Evolutionary conservation across 139 green algal species (phyloP).

Genomic region (Chloropicon primus): DNA sequence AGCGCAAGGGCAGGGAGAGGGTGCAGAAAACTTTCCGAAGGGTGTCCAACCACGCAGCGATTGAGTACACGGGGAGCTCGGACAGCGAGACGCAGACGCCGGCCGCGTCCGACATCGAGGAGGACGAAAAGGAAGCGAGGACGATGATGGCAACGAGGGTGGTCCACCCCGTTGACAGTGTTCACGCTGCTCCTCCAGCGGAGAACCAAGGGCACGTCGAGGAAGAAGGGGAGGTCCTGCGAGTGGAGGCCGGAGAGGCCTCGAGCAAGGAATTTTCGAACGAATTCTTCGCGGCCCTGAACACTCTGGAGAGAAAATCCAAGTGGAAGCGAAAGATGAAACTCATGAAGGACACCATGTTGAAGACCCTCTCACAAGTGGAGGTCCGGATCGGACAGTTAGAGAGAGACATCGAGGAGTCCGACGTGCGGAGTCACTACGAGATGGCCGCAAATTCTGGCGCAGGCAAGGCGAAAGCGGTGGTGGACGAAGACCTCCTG

Average conservation of each 20-base stretch:
- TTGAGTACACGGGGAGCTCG: not conserved
- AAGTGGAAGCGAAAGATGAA: not conserved
- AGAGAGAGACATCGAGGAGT: not conserved
- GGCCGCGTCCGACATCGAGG: not conserved
- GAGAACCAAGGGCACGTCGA: not conserved
- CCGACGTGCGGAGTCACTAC: not conserved
- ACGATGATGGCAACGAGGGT: not conserved
- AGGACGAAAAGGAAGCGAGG: not conserved
- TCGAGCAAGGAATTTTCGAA: not conserved
- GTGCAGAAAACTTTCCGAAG: not conserved
- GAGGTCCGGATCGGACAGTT: not conserved
- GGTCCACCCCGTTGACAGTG: not conserved
- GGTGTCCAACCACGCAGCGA: not conserved
- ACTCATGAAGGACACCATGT: not conserved
- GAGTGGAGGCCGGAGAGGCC: not conserved
- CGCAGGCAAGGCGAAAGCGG: too few species aligned
- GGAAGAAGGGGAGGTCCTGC: not conserved
- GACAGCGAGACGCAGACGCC: not conserved
- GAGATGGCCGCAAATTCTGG: not conserved
- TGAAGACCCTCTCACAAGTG: not conserved
- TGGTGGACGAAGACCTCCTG: not conserved
- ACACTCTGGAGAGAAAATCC: not conserved
- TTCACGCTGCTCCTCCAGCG: too few species aligned
- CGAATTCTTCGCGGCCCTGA: not conserved
- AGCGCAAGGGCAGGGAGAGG: not conserved